A percentile compares a stretch with the other conserved stretches of the same genome.
Conservation (phyloP, 2,329 filamentous ascomycete genomes). For the Fusarium annulatum region DNA sequence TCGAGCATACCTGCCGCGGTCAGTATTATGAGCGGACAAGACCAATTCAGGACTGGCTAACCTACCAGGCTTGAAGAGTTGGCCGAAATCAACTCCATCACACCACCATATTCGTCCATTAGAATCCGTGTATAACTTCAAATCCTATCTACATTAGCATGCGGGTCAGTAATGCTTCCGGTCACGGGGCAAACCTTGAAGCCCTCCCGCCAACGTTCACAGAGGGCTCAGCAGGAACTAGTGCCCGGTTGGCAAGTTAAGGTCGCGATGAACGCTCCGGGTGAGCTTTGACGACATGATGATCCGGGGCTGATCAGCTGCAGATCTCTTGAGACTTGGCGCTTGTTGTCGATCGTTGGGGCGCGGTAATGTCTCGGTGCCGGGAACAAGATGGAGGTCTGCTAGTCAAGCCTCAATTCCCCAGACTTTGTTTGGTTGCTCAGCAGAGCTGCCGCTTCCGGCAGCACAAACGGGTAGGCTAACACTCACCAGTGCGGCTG, state of each 20-base stretch:
- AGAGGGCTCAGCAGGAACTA: background rate
- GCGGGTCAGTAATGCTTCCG: slow-evolving; percentile 7
- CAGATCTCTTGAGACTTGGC: background rate
- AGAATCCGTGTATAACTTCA: background rate
- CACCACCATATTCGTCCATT: background rate
- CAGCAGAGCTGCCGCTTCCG: slow-evolving; percentile 4
- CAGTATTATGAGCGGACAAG: background rate
- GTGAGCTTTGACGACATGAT: background rate
- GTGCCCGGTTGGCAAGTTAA: background rate
- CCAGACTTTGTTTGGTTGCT: background rate
- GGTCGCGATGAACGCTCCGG: background rate
- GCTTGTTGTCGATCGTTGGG: background rate
- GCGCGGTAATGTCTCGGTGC: slow-evolving; percentile 8
- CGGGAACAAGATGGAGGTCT: background rate
- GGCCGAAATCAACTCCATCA: background rate
- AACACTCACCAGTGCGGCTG: background rate
- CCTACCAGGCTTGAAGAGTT: background rate
- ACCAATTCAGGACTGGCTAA: background rate
- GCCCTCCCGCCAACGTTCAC: background rate
- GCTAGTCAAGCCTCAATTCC: slow-evolving; percentile 19
- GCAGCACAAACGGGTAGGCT: slow-evolving; percentile 12
- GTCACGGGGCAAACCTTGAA: slow-evolving; percentile 3
- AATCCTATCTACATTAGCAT: background rate
- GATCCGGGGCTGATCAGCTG: slow-evolving; percentile 1
- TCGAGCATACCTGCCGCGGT: slow-evolving; percentile 2